Evolutionary conservation across 768 basidiomycete genomes (phyloP).

Genomic region (Kwoniella sp.): DNA sequence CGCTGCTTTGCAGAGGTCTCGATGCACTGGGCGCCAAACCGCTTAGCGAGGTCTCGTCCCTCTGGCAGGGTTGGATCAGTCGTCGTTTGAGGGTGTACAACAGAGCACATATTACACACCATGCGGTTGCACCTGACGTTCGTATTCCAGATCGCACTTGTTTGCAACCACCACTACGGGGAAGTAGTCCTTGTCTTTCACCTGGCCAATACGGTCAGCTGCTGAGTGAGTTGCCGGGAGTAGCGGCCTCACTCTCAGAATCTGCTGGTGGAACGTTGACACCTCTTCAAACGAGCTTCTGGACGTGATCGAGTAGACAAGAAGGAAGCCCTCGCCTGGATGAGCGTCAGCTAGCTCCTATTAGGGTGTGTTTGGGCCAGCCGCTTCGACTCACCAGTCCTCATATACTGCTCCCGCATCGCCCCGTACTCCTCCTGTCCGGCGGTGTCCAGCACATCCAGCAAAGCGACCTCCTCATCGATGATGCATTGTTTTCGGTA

Average conservation of each 20-base stretch:
- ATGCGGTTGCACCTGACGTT: slow-evolving; percentile 91
- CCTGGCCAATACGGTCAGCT: slow-evolving; percentile 54
- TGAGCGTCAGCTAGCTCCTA: background rate
- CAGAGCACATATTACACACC: too few relatives aligned
- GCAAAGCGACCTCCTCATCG: slow-evolving; percentile 95
- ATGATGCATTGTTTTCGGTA: slow-evolving; percentile 96
- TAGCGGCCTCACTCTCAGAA: slow-evolving; percentile 54
- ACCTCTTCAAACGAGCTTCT: slow-evolving; percentile 97
- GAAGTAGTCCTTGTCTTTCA: slow-evolving; percentile 93
- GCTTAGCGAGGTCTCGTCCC: slow-evolving; percentile 94
- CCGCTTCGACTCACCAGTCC: slow-evolving; percentile 57
- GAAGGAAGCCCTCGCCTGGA: slow-evolving; percentile 88
- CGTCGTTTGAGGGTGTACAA: background rate
- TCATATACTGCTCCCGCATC: slow-evolving; percentile 99
- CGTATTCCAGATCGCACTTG: slow-evolving; percentile 92
- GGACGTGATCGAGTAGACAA: slow-evolving; percentile 98
- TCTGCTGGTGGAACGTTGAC: slow-evolving; percentile 90
- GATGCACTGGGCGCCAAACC: slow-evolving; percentile 88
- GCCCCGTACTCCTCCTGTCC: slow-evolving; percentile 98
- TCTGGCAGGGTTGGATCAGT: too few relatives aligned
- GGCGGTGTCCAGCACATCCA: slow-evolving; percentile 95
- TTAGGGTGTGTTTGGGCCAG: background rate
- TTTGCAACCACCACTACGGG: slow-evolving; percentile 97
- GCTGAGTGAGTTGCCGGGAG: background rate
- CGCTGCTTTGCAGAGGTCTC: slow-evolving; percentile 95